Evolutionary conservation across 306 rosid genomes (phyloP).

Genomic region (Castanospermum australe): DNA sequence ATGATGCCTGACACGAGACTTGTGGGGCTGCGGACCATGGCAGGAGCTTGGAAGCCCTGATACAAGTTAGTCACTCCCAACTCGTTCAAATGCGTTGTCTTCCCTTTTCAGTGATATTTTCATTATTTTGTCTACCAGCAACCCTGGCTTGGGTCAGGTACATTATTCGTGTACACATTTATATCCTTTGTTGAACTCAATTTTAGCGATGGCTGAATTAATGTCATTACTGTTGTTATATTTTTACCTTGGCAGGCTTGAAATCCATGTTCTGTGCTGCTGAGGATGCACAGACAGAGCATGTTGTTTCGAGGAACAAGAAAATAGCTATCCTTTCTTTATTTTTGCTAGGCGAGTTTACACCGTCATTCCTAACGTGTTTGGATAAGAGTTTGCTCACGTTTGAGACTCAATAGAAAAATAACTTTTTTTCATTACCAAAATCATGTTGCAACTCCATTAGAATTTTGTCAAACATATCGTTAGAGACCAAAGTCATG

Average conservation of each 20-base stretch:
- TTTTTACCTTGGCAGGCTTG: background rate
- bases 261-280: background rate
- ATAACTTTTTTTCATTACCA: no score
- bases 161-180: background rate
- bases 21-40: conserved; percentile 16
- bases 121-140: conserved; percentile 22
- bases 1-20: background rate
- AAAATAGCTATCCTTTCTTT: background rate
- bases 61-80: conserved; percentile 13
- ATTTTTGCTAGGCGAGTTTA: conserved; percentile 33
- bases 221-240: background rate
- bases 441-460: no score
- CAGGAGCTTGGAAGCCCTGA: background rate
- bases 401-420: no score
- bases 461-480: background rate
- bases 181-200: background rate
- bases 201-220: background rate
- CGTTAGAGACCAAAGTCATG: no score
- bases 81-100: background rate
- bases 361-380: background rate
- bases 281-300: background rate
- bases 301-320: conserved; percentile 16
- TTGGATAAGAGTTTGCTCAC: no score
- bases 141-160: background rate
- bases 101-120: background rate